Evolutionary conservation across 768 basidiomycete species (phyloP).

Genomic region (Leccinum arenicola): DNA sequence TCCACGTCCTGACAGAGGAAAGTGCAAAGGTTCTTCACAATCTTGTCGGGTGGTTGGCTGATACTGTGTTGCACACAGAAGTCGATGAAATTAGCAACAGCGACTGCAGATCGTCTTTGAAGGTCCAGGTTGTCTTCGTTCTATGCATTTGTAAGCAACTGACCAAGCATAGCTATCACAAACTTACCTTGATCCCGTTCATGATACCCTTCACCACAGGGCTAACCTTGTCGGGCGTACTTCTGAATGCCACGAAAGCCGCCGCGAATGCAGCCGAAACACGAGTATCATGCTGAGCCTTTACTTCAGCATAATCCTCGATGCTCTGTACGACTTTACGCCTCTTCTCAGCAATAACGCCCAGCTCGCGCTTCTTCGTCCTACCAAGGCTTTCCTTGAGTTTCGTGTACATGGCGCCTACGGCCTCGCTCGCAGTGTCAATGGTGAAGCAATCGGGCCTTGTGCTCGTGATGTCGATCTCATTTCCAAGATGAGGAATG

Average conservation of each 20-base stretch:
- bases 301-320: slow-evolving; percentile 77
- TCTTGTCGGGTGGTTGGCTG: slow-evolving; percentile 88
- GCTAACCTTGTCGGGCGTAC: slow-evolving; percentile 89
- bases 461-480: slow-evolving; percentile 71
- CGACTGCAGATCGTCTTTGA: slow-evolving; percentile 82
- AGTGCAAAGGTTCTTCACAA: slow-evolving; percentile 94
- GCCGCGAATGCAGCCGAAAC: slow-evolving; percentile 89
- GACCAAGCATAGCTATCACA: not conserved
- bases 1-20: slow-evolving; percentile 92
- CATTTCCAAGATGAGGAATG: slow-evolving; percentile 75
- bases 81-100: slow-evolving; percentile 85
- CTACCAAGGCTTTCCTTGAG: slow-evolving; percentile 74
- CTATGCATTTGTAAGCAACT: slow-evolving; percentile 36
- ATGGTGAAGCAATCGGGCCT: slow-evolving; percentile 73
- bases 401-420: slow-evolving; percentile 65
- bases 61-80: slow-evolving; percentile 76
- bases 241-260: slow-evolving; percentile 83
- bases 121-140: slow-evolving; percentile 87
- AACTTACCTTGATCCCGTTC: slow-evolving; percentile 90
- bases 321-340: slow-evolving; percentile 64
- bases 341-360: slow-evolving; percentile 74
- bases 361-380: slow-evolving; percentile 76
- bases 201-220: slow-evolving; percentile 96
- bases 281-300: slow-evolving; percentile 81
- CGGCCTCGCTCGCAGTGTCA: slow-evolving; percentile 67